Base-by-base conservation (phyloP, 805 yeast genomes). In the Nakazawaea siamensis region DNA sequence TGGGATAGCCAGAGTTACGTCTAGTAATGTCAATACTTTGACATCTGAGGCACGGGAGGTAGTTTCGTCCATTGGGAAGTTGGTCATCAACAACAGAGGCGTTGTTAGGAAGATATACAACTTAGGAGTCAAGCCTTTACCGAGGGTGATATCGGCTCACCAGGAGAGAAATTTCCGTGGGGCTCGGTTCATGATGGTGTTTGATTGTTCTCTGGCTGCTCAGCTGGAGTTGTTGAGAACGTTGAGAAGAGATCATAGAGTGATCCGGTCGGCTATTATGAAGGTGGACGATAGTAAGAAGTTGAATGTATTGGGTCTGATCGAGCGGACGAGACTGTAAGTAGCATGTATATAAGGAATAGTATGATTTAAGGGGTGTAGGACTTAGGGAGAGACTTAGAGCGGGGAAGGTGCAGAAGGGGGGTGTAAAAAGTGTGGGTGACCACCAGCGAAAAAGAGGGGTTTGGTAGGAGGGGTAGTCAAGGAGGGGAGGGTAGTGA, bases 131-230 rank as follows among this genome's bases (percentile, higher is more conserved):
- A 73, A 73, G 42, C 76, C 77, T 18, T 67, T 92, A 37, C 96
- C 97, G 14, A 80, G 76, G 44, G 71, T 90, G 41, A 70, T 84
- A 60, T 75, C 78, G 45, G 84, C 84, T 52, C 86, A 86, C 51
- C 94, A 87, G 51, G 94, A 88, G 52, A 70, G 76, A 41, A 94
- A 88, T 58, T 85, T 85, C 53, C 88, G 85, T 54, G 97, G 97
- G 2, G 79, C 81, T 39, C 88, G 85, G 48, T 90, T 92, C 50
- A 58, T 82, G 39, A 75, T 90, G 77, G 66, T 83, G 15, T 92
- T 90, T 54, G 97, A 92, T 54, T 70, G 87, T 1, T 80, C 92
- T 29, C 70, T 90, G 12, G 76, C 80, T 24, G 97, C 85, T 7
- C 97, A 90, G 57, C 72, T 79, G 33, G 95, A 87, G 60, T 74